These are phyloP conservation scores for Waltergamsia citrina DNA, from an alignment of 2,329 filamentous ascomycete species.

Conservation along the genomic window DNA sequence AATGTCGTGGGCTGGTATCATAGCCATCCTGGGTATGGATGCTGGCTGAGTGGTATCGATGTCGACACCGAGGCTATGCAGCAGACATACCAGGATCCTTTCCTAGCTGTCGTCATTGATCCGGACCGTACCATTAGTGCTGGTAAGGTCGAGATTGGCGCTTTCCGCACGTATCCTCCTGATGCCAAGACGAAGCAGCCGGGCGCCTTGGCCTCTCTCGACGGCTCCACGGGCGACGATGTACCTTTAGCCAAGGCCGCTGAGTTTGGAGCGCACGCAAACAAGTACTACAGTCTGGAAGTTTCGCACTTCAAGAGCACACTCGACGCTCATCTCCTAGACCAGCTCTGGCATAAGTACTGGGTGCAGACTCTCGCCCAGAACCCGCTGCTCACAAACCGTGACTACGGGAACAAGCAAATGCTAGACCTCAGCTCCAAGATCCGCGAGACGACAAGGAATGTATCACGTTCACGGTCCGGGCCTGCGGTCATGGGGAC, in stretches of 20 bases:
- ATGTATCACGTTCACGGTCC: conserved; percentile 14
- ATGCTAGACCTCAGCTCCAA: conserved; percentile 82
- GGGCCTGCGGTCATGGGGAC: neutral
- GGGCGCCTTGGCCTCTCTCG: too few relatives aligned
- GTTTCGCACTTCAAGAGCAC: conserved; percentile 93
- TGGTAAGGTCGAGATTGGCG: conserved; percentile 94
- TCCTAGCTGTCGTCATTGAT: conserved; percentile 92
- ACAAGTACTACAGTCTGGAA: conserved; percentile 82
- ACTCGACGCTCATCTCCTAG: conserved; percentile 77
- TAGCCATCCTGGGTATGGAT: conserved; percentile 93
- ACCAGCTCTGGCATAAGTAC: conserved; percentile 96
- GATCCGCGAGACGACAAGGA: conserved; percentile 53
- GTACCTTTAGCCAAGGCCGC: conserved; percentile 91
- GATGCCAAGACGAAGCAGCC: too few relatives aligned
- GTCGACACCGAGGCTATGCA: conserved; percentile 81
- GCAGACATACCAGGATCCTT: conserved; percentile 80
- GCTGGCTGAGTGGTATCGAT: conserved; percentile 95
- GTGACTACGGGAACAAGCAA: conserved; percentile 87
- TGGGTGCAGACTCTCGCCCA: conserved; percentile 95
- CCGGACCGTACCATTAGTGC: conserved; percentile 91
- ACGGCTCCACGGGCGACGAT: conserved; percentile 61
- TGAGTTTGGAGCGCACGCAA: conserved; percentile 89
- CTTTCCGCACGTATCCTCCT: conserved; percentile 83
- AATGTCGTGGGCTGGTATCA: conserved; percentile 99
- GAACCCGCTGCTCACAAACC: conserved; percentile 81